Conservation (phyloP, 1,139 yeast species). For the Blastobotrys illinoisensis region DNA sequence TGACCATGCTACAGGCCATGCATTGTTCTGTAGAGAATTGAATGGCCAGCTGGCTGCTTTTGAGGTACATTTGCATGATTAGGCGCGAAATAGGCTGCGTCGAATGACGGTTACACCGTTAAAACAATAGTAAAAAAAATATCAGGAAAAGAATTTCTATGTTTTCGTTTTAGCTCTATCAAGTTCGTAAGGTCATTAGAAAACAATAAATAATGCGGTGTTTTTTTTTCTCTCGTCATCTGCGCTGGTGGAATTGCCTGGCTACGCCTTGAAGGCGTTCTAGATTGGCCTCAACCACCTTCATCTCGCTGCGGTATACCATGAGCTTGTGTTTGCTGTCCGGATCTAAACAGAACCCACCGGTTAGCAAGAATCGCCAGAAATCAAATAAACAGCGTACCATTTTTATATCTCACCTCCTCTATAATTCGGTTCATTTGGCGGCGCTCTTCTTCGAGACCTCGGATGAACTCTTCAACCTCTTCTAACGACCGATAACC, state of each 20-base stretch:
- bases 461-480: conserved; percentile 2
- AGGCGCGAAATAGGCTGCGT: not conserved
- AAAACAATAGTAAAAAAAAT: too few relatives aligned
- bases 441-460: conserved; percentile 1
- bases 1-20: not conserved
- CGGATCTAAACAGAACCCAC: not conserved
- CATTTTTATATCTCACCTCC: conserved; percentile 1
- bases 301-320: conserved; percentile 4
- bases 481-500: conserved; percentile 1
- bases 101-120: too few relatives aligned
- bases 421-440: conserved; percentile 1
- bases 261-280: conserved; percentile 7
- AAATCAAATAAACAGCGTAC: not conserved
- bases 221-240: not conserved
- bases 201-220: not conserved
- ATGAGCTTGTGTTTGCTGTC: not conserved
- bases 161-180: not conserved
- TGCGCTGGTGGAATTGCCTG: not conserved
- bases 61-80: not conserved
- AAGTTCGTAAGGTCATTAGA: not conserved
- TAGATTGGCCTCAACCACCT: conserved; percentile 9
- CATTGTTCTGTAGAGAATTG: not conserved
- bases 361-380: not conserved
- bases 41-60: not conserved
- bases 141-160: not conserved